Evolutionary conservation across 768 basidiomycete species (phyloP).

Genomic region (Psilocybe subaeruginosa): DNA sequence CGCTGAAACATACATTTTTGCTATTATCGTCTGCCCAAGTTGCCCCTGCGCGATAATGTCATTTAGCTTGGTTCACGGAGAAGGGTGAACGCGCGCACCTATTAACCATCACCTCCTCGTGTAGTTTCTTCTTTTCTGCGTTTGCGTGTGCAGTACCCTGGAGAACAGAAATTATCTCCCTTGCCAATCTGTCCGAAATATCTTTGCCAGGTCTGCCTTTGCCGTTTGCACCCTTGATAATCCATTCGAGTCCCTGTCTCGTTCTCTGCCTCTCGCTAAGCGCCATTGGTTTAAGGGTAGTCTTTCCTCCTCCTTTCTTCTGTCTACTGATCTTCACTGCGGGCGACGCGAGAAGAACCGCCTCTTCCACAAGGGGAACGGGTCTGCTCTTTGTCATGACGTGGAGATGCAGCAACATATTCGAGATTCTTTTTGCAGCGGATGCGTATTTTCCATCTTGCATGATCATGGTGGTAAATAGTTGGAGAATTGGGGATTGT

Average conservation of each 20-base stretch:
- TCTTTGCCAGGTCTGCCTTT: slow-evolving; percentile 59
- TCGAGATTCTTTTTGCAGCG: slow-evolving; percentile 56
- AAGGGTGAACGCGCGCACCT: slow-evolving; percentile 3
- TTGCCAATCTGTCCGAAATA: slow-evolving; percentile 72
- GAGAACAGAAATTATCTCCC: slow-evolving; percentile 76
- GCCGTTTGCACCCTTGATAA: slow-evolving; percentile 62
- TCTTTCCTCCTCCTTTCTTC: slow-evolving; percentile 67
- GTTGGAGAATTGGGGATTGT: slow-evolving; percentile 73
- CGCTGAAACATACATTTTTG: too few relatives aligned
- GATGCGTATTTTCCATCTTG: slow-evolving; percentile 64
- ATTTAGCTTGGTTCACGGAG: background rate
- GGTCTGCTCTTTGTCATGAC: slow-evolving; percentile 78
- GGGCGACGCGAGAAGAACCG: slow-evolving; percentile 70
- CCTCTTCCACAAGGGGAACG: slow-evolving; percentile 76
- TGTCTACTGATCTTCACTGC: slow-evolving; percentile 64
- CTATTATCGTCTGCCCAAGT: background rate
- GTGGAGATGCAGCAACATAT: slow-evolving; percentile 74
- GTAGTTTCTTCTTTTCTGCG: slow-evolving; percentile 2
- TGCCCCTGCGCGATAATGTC: background rate
- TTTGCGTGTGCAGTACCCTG: slow-evolving; percentile 47
- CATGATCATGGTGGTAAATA: slow-evolving; percentile 66
- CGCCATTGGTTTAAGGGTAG: slow-evolving; percentile 65
- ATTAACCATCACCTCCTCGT: slow-evolving; percentile 7
- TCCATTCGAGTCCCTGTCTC: slow-evolving; percentile 69
- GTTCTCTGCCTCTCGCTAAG: slow-evolving; percentile 83